Conservation (phyloP, 2,329 filamentous ascomycete genomes). For the Aspergillus phoenicis region DNA sequence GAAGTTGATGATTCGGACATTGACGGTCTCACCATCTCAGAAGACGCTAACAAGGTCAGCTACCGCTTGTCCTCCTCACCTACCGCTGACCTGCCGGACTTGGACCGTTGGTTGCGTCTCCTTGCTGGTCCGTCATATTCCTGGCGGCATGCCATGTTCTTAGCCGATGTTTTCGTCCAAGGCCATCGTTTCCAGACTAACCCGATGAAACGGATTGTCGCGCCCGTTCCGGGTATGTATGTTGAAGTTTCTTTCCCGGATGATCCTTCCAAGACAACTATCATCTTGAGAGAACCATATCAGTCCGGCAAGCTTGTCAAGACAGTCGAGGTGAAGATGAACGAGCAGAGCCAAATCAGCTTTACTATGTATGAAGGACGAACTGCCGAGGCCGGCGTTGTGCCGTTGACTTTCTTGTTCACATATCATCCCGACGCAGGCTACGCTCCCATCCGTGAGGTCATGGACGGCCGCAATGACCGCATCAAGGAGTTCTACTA, state of each 20-base stretch:
- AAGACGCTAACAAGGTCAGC: conserved; percentile 76
- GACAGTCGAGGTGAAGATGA: conserved; percentile 81
- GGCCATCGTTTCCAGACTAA: conserved; percentile 97
- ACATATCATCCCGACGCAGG: conserved; percentile 93
- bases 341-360: conserved; percentile 74
- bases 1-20: conserved; percentile 72
- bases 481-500: conserved; percentile 99
- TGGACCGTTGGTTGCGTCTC: conserved; percentile 83
- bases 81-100: conserved; percentile 71
- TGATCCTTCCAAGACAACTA: conserved; percentile 78
- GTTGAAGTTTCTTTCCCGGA: conserved; percentile 85
- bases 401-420: conserved; percentile 84
- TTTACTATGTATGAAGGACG: conserved; percentile 93
- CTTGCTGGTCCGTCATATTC: conserved; percentile 83
- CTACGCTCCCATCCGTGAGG: conserved; percentile 95
- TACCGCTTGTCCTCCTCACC: conserved; percentile 81
- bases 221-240: conserved; percentile 80
- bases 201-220: conserved; percentile 88
- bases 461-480: conserved; percentile 95
- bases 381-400: conserved; percentile 78
- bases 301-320: conserved; percentile 83
- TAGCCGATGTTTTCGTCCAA: conserved; percentile 90
- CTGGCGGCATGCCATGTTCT: conserved; percentile 94
- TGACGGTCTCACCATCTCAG: conserved; percentile 81
- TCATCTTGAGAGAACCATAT: conserved; percentile 84